Percentiles rank a stretch among this genome's conserved stretches.
Evolutionary conservation across 176 grass and related monocot species (phyloP).

Genomic region (Sorghum bicolor): Sorghum_bicolor_NCBIv3 NC_012872.2:7532001-7532500

Average conservation of each 20-base stretch:
- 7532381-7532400: conserved; percentile 7
- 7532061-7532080: background rate
- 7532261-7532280: conserved; percentile 95
- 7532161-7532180: background rate
- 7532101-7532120: background rate
- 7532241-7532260: conserved; percentile 94
- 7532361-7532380: background rate
- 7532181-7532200: background rate
- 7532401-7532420: background rate
- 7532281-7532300: conserved; percentile 91
- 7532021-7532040: too few relatives aligned
- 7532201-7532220: conserved; percentile 90
- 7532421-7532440: background rate
- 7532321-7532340: conserved; percentile 48
- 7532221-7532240: conserved; percentile 80
- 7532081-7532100: background rate
- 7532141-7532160: background rate
- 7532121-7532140: background rate
- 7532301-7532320: conserved; percentile 72
- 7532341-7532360: conserved; percentile 38
- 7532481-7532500: background rate
- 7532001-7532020: too few relatives aligned
- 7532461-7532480: background rate
- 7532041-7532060: too few relatives aligned
- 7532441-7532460: background rate